phyloP scores from a whole-genome alignment of 2,329 filamentous ascomycete genomes.

The Plenodomus lindquistii region DNA sequence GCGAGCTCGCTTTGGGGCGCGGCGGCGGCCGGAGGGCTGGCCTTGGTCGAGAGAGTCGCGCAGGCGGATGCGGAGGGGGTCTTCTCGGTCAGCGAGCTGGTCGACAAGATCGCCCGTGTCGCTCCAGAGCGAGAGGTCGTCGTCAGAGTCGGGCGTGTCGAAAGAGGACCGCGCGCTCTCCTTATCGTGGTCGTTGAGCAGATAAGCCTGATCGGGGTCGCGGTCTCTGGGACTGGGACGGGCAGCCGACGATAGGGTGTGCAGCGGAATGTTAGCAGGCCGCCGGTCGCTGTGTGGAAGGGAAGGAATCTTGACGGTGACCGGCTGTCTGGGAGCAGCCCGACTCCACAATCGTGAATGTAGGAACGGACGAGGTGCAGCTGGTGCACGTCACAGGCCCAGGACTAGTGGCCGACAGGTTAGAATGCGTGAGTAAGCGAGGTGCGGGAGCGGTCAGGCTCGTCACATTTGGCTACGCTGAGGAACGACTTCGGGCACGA shows the following conservation, averaged over 20 bases:
- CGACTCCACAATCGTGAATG: constrained; percentile 33
- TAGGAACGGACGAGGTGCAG: constrained; percentile 28
- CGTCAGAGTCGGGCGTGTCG: constrained; percentile 60
- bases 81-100: constrained; percentile 80
- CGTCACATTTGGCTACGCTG: constrained; percentile 39
- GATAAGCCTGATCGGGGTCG: constrained; percentile 46
- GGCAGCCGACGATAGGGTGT: constrained; percentile 63
- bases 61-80: constrained; percentile 75
- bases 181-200: constrained; percentile 54
- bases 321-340: constrained; percentile 63
- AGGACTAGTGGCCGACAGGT: constrained; percentile 17
- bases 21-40: constrained; percentile 50
- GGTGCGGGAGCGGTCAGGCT: constrained; percentile 34
- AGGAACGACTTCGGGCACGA: constrained; percentile 24
- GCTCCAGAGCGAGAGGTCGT: constrained; percentile 82
- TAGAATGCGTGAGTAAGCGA: constrained; percentile 19
- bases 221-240: constrained; percentile 32
- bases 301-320: constrained; percentile 78
- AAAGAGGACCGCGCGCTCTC: constrained; percentile 58
- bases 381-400: constrained; percentile 38
- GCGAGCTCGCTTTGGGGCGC: constrained; percentile 67
- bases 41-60: constrained; percentile 67
- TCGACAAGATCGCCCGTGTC: constrained; percentile 95
- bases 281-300: constrained; percentile 65
- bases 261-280: constrained; percentile 86